Percentiles rank a stretch among this genome's conserved stretches.
Conservation (phyloP, 345 rosid species). For the Clausena lansium region DNA sequence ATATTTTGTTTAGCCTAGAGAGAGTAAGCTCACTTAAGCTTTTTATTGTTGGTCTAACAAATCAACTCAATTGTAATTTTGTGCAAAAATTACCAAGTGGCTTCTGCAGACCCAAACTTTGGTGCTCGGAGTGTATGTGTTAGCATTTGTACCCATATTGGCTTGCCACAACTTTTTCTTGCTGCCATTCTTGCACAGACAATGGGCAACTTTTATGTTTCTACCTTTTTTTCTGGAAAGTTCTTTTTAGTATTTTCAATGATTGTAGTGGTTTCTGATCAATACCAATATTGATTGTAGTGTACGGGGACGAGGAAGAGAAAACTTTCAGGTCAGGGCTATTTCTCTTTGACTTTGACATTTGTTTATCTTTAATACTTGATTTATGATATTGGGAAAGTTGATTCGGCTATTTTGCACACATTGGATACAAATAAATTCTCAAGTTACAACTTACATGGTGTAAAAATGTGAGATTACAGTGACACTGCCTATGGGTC, state of each 20-base stretch:
- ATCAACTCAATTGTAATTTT: background rate
- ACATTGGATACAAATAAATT: slow-evolving; percentile 11
- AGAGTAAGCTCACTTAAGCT: background rate
- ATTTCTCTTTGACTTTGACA: background rate
- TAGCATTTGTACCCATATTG: background rate
- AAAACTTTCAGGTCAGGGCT: slow-evolving; percentile 23
- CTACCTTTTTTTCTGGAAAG: background rate
- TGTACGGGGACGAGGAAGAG: slow-evolving; percentile 37
- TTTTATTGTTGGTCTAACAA: background rate
- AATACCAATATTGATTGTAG: slow-evolving; percentile 22
- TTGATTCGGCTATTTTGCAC: background rate
- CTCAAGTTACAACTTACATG: background rate
- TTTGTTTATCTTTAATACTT: background rate
- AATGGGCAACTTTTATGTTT: background rate
- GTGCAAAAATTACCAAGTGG: background rate
- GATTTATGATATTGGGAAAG: background rate
- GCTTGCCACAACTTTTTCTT: background rate
- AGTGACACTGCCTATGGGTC: slow-evolving; percentile 12
- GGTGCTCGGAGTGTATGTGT: background rate
- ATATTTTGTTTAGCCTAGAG: background rate
- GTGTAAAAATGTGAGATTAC: slow-evolving; percentile 2
- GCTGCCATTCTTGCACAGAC: background rate
- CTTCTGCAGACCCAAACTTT: background rate
- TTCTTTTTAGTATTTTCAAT: background rate
- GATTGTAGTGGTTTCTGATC: background rate